Conservation (phyloP, 2,329 filamentous ascomycete species). For the Atkinsonella texensis region DNA sequence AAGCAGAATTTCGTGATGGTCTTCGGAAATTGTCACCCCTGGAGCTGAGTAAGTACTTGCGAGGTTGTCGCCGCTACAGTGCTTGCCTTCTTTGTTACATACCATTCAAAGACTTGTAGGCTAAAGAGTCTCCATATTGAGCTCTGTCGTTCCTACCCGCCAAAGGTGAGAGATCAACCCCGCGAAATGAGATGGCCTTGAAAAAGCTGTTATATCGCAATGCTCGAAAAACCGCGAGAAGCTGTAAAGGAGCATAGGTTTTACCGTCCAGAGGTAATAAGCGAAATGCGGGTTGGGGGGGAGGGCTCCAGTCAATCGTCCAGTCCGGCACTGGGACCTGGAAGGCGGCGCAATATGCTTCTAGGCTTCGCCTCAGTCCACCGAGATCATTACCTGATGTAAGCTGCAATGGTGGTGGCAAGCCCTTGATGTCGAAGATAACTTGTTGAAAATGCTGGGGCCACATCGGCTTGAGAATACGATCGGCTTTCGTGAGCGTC, state of each 20-base stretch:
- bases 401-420: constrained; percentile 39
- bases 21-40: constrained; percentile 35
- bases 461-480: constrained; percentile 46
- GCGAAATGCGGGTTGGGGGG: constrained; percentile 38
- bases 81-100: constrained; percentile 9
- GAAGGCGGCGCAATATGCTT: constrained; percentile 43
- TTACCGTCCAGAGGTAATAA: constrained; percentile 30
- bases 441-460: constrained; percentile 41
- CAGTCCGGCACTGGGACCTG: constrained; percentile 37
- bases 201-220: constrained; percentile 49
- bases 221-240: constrained; percentile 44
- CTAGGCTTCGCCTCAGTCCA: constrained; percentile 40
- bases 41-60: constrained; percentile 3
- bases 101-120: constrained; percentile 42
- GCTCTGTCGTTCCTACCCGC: constrained; percentile 29
- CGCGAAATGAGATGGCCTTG: constrained; percentile 42
- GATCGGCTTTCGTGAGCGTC: constrained; percentile 40
- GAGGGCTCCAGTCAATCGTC: constrained; percentile 34
- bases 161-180: constrained; percentile 35
- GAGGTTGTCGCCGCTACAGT: background rate
- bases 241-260: constrained; percentile 36
- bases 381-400: constrained; percentile 44
- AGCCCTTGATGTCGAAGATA: constrained; percentile 40
- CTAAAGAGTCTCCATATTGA: constrained; percentile 32
- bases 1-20: constrained; percentile 35